These are phyloP conservation scores for Candolleomyces eurysporus DNA, from an alignment of 768 basidiomycete genomes.

Conservation along the genomic window DNA sequence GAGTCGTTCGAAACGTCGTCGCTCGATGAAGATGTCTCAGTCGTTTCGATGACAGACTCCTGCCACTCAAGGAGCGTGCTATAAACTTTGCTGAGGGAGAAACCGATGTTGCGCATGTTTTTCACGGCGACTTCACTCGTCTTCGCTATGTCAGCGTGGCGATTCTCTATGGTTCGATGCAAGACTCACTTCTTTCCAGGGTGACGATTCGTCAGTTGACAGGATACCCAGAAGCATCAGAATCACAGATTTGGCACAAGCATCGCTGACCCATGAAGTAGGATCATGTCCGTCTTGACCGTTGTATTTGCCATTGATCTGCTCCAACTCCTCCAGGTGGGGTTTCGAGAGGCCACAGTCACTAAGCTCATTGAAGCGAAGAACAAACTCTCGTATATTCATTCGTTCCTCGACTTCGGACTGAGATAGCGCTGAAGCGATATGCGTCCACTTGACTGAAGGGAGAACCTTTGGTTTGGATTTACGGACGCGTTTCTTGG, in stretches of 20 bases:
- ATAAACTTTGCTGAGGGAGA: constrained; percentile 67
- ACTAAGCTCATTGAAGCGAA: constrained; percentile 58
- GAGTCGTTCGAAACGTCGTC: constrained; percentile 6
- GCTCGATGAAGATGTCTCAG: background rate
- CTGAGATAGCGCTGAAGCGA: constrained; percentile 42
- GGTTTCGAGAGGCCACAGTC: constrained; percentile 40
- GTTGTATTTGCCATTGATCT: constrained; percentile 38
- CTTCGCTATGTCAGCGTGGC: constrained; percentile 20
- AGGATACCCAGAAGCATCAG: constrained; percentile 58
- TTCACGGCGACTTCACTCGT: constrained; percentile 44
- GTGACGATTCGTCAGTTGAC: constrained; percentile 35
- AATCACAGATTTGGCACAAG: constrained; percentile 62
- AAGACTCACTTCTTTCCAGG: background rate
- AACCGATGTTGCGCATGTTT: constrained; percentile 50
- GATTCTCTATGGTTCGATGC: background rate
- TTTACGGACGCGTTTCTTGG: constrained; percentile 7
- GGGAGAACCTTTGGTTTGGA: constrained; percentile 37
- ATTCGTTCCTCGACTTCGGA: constrained; percentile 59
- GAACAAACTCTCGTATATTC: constrained; percentile 70
- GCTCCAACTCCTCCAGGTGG: constrained; percentile 65
- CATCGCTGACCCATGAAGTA: constrained; percentile 62
- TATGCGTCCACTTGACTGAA: constrained; percentile 50
- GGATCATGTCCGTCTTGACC: constrained; percentile 38
- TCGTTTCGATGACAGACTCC: constrained; percentile 19
- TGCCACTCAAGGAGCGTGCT: constrained; percentile 48